Percentiles rank a stretch among this genome's conserved stretches.
These are phyloP conservation scores for Priceomyces haplophilus DNA, from an alignment of 805 yeast genomes.

Conservation along the genomic window DNA sequence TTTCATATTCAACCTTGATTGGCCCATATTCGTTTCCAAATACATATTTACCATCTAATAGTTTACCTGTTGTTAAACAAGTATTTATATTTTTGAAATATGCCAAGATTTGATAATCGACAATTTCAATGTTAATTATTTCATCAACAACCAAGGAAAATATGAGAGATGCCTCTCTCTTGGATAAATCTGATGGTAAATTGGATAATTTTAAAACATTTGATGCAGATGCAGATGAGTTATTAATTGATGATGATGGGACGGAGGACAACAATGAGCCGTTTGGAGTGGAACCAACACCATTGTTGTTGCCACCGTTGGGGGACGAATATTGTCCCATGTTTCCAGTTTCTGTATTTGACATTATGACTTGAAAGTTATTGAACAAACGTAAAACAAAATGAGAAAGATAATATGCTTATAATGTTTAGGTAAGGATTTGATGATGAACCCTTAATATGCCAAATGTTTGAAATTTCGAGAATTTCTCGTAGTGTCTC, in stretches of 20 bases:
- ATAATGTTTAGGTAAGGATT: constrained; percentile 1
- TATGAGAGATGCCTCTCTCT: constrained; percentile 64
- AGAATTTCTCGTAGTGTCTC: constrained; percentile 6
- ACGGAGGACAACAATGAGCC: constrained; percentile 9
- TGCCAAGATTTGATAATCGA: constrained; percentile 33
- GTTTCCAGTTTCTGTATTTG: constrained; percentile 3
- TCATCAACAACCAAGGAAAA: constrained; percentile 70
- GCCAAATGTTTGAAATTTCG: constrained; percentile 5
- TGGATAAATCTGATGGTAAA: constrained; percentile 59
- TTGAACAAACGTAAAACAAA: constrained; percentile 4
- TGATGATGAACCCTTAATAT: constrained; percentile 2
- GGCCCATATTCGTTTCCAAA: constrained; percentile 38
- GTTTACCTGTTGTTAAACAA: constrained; percentile 38
- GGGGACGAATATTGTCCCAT: constrained; percentile 7
- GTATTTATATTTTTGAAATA: constrained; percentile 36
- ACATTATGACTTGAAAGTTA: constrained; percentile 2
- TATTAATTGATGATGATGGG: constrained; percentile 5
- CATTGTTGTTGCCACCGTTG: background rate
- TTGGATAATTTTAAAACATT: constrained; percentile 40
- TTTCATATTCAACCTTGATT: constrained; percentile 35
- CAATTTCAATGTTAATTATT: constrained; percentile 46
- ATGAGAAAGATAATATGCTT: constrained; percentile 6
- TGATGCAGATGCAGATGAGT: constrained; percentile 9
- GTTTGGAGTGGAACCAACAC: constrained; percentile 1
- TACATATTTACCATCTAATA: constrained; percentile 38